Conservation (phyloP, 169 alveolate genomes). For the Sarcocystis neurona region DNA sequence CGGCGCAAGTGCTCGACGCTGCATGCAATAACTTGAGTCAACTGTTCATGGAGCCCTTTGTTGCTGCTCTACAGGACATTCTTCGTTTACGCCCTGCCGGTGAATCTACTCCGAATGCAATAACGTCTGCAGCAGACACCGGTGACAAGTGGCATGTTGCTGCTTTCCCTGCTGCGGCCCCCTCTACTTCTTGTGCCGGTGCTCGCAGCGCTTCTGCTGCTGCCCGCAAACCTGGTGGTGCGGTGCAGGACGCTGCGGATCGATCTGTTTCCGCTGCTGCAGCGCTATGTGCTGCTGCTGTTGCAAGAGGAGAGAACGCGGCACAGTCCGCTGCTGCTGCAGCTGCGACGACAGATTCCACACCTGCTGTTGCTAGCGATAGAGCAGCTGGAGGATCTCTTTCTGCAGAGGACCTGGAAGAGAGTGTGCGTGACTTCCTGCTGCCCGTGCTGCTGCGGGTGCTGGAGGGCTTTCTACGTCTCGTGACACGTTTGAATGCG, state of each 20-base stretch:
- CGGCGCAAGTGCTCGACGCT: conserved; percentile 30
- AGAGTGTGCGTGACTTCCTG: neutral
- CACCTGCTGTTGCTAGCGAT: neutral
- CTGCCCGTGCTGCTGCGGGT: conserved; percentile 1
- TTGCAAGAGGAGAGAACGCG: too few species aligned
- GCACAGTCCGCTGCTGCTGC: conserved; percentile 1
- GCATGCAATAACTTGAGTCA: conserved; percentile 53
- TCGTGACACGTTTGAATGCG: neutral
- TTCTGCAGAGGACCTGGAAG: neutral
- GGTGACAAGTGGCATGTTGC: conserved; percentile 10
- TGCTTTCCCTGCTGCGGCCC: conserved; percentile 22
- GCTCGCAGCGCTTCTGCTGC: conserved; percentile 4
- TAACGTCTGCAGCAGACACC: neutral
- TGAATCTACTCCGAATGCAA: neutral
- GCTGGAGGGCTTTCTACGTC: neutral
- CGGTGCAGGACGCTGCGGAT: too few species aligned
- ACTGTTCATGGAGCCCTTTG: conserved; percentile 28
- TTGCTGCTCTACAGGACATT: conserved; percentile 33
- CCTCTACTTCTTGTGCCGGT: conserved; percentile 24
- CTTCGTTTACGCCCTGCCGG: too few species aligned
- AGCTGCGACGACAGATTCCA: too few species aligned
- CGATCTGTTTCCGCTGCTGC: too few species aligned
- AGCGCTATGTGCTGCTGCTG: too few species aligned
- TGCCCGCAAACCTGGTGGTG: neutral
- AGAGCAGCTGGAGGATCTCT: neutral